phyloP scores from a whole-genome alignment of 192 early-diverging fungal species.

The Kickxella alabastrina region DNA sequence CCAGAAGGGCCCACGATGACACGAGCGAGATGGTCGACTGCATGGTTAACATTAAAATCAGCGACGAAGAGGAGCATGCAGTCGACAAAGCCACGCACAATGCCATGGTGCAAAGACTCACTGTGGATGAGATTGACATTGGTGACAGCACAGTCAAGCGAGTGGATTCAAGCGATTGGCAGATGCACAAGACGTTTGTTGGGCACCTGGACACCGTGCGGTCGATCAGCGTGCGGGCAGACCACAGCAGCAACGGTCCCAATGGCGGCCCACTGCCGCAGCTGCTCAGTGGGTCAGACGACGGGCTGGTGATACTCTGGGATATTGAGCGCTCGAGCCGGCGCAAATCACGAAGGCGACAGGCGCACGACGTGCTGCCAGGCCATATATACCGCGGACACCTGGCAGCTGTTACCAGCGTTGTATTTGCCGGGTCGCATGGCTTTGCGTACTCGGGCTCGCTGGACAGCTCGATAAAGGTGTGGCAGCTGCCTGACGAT shows the following conservation, averaged over 20 bases:
- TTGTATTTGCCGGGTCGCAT: constrained; percentile 5
- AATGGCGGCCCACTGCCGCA: constrained; percentile 2
- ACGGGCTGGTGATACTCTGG: constrained; percentile 45
- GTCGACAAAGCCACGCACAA: not conserved
- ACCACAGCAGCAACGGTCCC: not conserved
- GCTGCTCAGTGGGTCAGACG: constrained; percentile 32
- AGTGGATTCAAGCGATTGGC: too few relatives aligned
- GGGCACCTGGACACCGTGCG: constrained; percentile 47
- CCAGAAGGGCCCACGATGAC: not conserved
- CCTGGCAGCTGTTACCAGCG: constrained; percentile 40
- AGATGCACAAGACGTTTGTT: constrained; percentile 9
- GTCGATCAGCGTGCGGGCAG: constrained; percentile 4
- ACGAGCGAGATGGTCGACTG: not conserved
- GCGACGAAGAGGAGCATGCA: not conserved
- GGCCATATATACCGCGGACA: constrained; percentile 32
- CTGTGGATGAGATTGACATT: constrained; percentile 22
- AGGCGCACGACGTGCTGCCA: constrained; percentile 9
- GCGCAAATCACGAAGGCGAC: constrained; percentile 1
- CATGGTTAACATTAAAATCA: too few relatives aligned
- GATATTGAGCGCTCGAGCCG: constrained; percentile 18
- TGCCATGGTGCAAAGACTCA: not conserved
- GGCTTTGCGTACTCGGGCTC: constrained; percentile 32
- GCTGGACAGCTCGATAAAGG: constrained; percentile 35
- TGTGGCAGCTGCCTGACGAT: constrained; percentile 18
- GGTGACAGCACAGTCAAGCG: too few relatives aligned